A percentile compares a stretch with the other conserved stretches of the same genome.
phyloP scores from a whole-genome alignment of 176 grass and related monocot genomes.

The Avena insularis region DNA sequence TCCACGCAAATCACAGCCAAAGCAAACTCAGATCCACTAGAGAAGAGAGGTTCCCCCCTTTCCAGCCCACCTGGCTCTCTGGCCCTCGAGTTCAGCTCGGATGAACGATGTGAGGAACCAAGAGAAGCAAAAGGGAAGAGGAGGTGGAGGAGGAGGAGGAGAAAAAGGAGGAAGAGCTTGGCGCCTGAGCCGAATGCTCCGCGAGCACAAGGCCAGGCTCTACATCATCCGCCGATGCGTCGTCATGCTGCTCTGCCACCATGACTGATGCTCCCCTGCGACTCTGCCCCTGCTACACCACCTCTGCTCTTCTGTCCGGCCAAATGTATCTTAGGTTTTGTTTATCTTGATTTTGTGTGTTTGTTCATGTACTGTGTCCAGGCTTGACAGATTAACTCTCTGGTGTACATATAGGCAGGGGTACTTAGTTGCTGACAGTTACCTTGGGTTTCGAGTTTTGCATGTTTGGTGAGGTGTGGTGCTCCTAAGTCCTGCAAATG shows the following conservation, averaged over 20 bases:
- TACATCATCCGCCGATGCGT: slow-evolving; percentile 66
- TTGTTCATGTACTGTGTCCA: slow-evolving; percentile 35
- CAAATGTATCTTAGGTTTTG: neutral
- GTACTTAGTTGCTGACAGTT: slow-evolving; percentile 37
- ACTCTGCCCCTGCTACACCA: slow-evolving; percentile 10
- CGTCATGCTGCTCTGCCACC: slow-evolving; percentile 74
- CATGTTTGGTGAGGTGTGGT: neutral
- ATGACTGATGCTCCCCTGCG: slow-evolving; percentile 47
- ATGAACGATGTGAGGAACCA: slow-evolving; percentile 53
- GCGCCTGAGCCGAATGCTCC: slow-evolving; percentile 52
- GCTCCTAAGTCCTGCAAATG: slow-evolving; percentile 56
- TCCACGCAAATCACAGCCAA: slow-evolving; percentile 26
- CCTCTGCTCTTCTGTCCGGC: slow-evolving; percentile 19
- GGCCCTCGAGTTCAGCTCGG: slow-evolving; percentile 21
- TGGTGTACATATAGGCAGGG: slow-evolving; percentile 21
- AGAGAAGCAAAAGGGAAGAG: slow-evolving; percentile 40
- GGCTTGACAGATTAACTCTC: neutral
- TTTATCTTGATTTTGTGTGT: slow-evolving; percentile 29
- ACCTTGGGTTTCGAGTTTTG: slow-evolving; percentile 2
- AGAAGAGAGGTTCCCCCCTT: slow-evolving; percentile 4
- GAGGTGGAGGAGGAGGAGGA: slow-evolving; percentile 24
- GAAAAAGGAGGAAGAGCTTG: neutral
- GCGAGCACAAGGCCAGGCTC: slow-evolving; percentile 54
- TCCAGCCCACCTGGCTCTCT: neutral
- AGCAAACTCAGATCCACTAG: slow-evolving; percentile 40